Evolutionary conservation across 208 protist species (phyloP).

Genomic region (Borovskyia barvae): DNA sequence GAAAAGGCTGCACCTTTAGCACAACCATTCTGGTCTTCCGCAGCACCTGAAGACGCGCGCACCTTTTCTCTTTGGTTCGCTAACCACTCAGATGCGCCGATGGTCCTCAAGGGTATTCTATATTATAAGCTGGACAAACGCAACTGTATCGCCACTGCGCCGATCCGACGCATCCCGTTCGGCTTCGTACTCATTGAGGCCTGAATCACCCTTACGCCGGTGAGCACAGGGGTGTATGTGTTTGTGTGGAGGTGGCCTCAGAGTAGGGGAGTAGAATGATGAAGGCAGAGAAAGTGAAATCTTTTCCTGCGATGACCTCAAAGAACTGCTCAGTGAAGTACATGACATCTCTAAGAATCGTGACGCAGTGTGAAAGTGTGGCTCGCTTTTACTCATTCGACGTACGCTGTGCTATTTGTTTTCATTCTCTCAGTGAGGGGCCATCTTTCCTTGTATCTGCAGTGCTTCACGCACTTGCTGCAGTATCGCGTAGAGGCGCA

Average conservation of each 20-base stretch:
- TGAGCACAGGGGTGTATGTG: background rate
- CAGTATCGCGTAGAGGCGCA: too few relatives aligned
- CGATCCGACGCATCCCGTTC: conserved; percentile 69
- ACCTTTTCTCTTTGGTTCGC: conserved; percentile 67
- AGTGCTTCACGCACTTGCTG: background rate
- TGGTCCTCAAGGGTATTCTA: conserved; percentile 74
- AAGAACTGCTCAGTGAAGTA: too few relatives aligned
- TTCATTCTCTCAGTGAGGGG: background rate
- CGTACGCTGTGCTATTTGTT: background rate
- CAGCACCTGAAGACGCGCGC: conserved; percentile 1
- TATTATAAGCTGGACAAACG: conserved; percentile 62
- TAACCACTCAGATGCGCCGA: conserved; percentile 46
- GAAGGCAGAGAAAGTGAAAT: too few relatives aligned
- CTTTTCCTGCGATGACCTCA: too few relatives aligned
- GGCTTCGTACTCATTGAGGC: conserved; percentile 42
- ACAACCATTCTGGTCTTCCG: background rate
- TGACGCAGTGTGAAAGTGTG: too few relatives aligned
- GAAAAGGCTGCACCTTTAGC: background rate
- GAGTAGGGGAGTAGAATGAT: too few relatives aligned
- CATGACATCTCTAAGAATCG: too few relatives aligned
- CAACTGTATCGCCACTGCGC: conserved; percentile 19
- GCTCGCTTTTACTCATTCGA: too few relatives aligned
- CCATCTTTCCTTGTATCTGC: background rate
- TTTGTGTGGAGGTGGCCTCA: too few relatives aligned
- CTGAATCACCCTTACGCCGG: conserved; percentile 3